Evolutionary conservation across 129 eudicot species (phyloP).

Genomic region (Arctium minus): DNA sequence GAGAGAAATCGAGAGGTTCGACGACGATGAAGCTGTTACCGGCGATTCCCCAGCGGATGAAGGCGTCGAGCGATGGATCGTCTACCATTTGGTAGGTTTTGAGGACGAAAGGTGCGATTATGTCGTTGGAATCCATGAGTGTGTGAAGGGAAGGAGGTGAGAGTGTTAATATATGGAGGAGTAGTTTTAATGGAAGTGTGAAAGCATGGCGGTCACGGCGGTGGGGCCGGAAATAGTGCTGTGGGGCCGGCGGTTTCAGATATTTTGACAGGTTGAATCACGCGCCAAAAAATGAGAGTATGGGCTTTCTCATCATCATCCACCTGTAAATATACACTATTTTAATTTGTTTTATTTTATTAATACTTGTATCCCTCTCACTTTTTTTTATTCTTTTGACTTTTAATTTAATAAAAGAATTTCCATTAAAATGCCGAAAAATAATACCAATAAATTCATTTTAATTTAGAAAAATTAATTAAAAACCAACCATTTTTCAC

Average conservation of each 20-base stretch:
- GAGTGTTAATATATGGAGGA: neutral
- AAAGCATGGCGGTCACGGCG: constrained; percentile 27
- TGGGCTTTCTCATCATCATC: constrained; percentile 3
- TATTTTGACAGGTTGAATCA: constrained; percentile 16
- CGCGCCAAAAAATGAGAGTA: constrained; percentile 17
- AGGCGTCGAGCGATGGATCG: constrained; percentile 49
- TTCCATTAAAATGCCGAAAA: too few species aligned
- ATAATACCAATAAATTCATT: too few species aligned
- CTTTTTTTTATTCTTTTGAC: too few species aligned
- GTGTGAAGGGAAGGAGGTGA: neutral
- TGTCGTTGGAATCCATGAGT: constrained; percentile 29
- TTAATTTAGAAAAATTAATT: too few species aligned
- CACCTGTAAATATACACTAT: neutral
- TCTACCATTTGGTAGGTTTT: constrained; percentile 87
- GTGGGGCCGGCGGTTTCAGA: constrained; percentile 10
- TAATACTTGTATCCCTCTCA: too few species aligned
- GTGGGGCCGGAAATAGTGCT: constrained; percentile 5
- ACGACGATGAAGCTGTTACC: constrained; percentile 65
- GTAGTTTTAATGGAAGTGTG: neutral
- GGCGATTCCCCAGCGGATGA: constrained; percentile 63
- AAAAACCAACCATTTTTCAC: too few species aligned
- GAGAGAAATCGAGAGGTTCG: constrained; percentile 66
- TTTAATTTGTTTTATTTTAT: too few species aligned
- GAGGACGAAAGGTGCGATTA: constrained; percentile 74
- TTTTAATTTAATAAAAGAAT: too few species aligned